Evolutionary conservation across 352 stramenopile species (phyloP).

Genomic region (Globisporangium uncinulatum): DNA sequence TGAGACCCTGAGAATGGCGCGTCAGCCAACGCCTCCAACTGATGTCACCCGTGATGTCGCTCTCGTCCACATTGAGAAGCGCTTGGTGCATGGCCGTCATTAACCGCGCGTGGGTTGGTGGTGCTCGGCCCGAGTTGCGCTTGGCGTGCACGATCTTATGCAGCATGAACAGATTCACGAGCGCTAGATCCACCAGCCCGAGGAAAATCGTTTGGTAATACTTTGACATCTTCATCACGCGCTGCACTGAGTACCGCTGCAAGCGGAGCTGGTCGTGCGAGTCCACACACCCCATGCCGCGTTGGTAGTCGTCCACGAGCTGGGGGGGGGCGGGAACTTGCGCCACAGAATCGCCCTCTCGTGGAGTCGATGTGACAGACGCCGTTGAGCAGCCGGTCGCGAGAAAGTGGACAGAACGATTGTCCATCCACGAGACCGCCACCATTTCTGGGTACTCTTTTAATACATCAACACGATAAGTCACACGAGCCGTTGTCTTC

Average conservation of each 20-base stretch:
- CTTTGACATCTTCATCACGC: background rate
- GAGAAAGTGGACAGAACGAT: background rate
- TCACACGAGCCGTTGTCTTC: background rate
- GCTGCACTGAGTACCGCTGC: background rate
- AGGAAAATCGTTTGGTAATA: background rate
- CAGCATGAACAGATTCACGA: background rate
- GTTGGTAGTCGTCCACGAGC: background rate
- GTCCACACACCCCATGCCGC: background rate
- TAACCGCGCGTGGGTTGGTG: background rate
- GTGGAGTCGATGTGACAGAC: background rate
- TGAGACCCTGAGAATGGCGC: background rate
- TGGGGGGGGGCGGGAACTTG: background rate
- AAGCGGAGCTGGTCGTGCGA: background rate
- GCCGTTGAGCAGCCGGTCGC: background rate
- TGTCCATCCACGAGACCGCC: background rate
- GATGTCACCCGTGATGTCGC: slow-evolving; percentile 1
- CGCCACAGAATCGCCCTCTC: background rate
- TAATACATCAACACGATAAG: background rate
- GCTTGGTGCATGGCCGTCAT: background rate
- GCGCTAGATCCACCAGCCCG: background rate
- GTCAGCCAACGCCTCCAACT: background rate
- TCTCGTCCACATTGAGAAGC: background rate
- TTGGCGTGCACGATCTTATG: background rate
- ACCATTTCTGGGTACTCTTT: background rate
- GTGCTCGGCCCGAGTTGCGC: background rate